Percentiles rank a stretch among this genome's conserved stretches.
These are phyloP conservation scores for Poa annua DNA, from an alignment of 176 grass and related monocot species.

Conservation along the genomic window DNA sequence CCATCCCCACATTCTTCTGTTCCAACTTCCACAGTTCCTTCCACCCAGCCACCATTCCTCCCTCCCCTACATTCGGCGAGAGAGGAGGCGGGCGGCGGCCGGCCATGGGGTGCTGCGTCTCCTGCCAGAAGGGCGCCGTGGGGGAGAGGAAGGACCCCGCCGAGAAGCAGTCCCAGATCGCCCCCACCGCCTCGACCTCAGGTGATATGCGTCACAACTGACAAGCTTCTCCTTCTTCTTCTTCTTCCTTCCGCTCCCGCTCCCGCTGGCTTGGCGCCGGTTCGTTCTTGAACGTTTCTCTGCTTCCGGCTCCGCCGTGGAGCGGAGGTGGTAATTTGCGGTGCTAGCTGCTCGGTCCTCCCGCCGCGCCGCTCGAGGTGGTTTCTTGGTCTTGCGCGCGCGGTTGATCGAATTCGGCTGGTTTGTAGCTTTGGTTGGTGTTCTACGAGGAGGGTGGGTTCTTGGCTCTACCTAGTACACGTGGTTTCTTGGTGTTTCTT, in stretches of 20 bases:
- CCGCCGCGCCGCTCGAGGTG: not conserved
- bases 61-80: conserved; percentile 8
- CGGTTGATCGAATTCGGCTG: conserved; percentile 16
- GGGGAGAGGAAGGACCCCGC: not conserved
- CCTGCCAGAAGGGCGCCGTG: conserved; percentile 21
- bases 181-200: conserved; percentile 9
- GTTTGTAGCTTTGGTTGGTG: conserved; percentile 1
- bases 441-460: not conserved
- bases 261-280: not conserved
- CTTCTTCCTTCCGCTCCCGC: not conserved
- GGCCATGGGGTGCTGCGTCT: conserved; percentile 48
- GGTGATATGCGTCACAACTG: conserved; percentile 20
- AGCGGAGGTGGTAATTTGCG: too few relatives aligned
- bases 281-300: not conserved
- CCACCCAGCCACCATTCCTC: not conserved
- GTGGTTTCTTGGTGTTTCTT: not conserved
- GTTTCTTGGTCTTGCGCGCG: conserved; percentile 10
- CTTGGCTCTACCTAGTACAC: not conserved
- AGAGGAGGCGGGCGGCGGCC: not conserved
- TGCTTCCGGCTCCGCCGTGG: not conserved
- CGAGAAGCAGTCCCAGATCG: conserved; percentile 38
- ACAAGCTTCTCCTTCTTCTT: not conserved
- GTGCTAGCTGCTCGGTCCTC: conserved; percentile 1
- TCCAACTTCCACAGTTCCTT: not conserved
- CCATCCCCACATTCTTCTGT: not conserved